Percentiles rank a stretch among this genome's conserved stretches.
These are phyloP conservation scores for Pythium oligandrum DNA, from an alignment of 352 stramenopile genomes.

Conservation along the genomic window DNA sequence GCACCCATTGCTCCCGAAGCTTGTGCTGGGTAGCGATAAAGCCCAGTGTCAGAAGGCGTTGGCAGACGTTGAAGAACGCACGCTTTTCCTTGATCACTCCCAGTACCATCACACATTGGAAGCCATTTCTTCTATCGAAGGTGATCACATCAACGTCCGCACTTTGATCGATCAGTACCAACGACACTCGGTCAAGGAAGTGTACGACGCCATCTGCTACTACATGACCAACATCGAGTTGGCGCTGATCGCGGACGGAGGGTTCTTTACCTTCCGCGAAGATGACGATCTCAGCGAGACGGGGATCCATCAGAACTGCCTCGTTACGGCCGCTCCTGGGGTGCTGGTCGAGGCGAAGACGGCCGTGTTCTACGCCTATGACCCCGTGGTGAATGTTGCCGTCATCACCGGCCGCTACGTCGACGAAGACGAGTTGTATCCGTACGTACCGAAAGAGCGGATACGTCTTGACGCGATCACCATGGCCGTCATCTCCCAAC, in stretches of 20 bases:
- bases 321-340: constrained; percentile 32
- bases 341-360: constrained; percentile 28
- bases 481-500: constrained; percentile 4
- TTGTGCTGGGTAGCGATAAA: neutral
- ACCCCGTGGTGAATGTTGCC: constrained; percentile 20
- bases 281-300: constrained; percentile 48
- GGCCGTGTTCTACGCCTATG: constrained; percentile 17
- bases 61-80: constrained; percentile 28
- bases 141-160: constrained; percentile 41
- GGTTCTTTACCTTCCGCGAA: constrained; percentile 71
- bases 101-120: constrained; percentile 37
- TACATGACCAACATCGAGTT: constrained; percentile 65
- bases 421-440: constrained; percentile 36
- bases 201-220: constrained; percentile 48
- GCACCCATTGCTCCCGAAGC: neutral
- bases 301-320: constrained; percentile 39
- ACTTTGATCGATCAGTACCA: constrained; percentile 52
- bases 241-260: constrained; percentile 56
- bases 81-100: constrained; percentile 26
- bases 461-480: constrained; percentile 37
- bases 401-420: constrained; percentile 31
- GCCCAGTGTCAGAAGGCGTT: neutral
- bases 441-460: constrained; percentile 29
- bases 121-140: constrained; percentile 35
- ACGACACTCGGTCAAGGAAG: constrained; percentile 30